A percentile compares a stretch with the other conserved stretches of the same genome.
These are phyloP conservation scores for Rhexocercosporidium sp. DNA, from an alignment of 2,329 filamentous ascomycete species.

Conservation along the genomic window DNA sequence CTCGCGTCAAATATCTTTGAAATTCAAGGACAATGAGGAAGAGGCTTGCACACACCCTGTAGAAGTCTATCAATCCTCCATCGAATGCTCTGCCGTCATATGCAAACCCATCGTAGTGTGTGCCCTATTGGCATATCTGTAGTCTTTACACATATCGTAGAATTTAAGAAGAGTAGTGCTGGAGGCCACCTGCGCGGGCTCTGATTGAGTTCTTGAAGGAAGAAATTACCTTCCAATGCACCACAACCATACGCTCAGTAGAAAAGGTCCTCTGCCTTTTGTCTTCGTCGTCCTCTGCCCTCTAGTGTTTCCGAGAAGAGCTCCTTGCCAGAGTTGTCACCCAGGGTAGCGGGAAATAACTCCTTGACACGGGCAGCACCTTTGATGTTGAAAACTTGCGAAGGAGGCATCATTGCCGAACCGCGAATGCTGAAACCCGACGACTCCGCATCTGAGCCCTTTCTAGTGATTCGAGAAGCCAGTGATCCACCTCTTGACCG, in stretches of 20 bases:
- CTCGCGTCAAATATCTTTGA: neutral
- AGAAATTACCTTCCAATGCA: neutral
- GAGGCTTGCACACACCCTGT: conserved; percentile 1
- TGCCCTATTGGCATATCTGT: neutral
- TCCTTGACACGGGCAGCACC: conserved; percentile 67
- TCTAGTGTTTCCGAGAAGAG: conserved; percentile 67
- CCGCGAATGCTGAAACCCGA: conserved; percentile 65
- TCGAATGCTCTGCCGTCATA: neutral
- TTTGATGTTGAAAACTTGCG: conserved; percentile 68
- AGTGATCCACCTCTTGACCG: conserved; percentile 27
- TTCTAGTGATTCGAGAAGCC: conserved; percentile 36
- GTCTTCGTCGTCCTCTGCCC: conserved; percentile 62
- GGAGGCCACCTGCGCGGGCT: neutral
- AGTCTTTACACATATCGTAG: neutral
- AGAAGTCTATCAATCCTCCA: neutral
- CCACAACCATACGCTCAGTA: conserved; percentile 48
- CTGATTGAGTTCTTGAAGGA: neutral
- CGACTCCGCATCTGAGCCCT: conserved; percentile 34
- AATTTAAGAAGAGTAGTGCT: neutral
- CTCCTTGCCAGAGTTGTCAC: conserved; percentile 69
- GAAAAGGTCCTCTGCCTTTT: conserved; percentile 76
- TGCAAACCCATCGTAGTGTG: neutral
- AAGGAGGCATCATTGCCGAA: conserved; percentile 51
- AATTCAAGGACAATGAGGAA: neutral
- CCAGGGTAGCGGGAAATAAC: conserved; percentile 70